A percentile compares a stretch with the other conserved stretches of the same genome.
Evolutionary conservation across 2,329 filamentous ascomycete genomes (phyloP).

Genomic region (Aspergillus unguis): DNA sequence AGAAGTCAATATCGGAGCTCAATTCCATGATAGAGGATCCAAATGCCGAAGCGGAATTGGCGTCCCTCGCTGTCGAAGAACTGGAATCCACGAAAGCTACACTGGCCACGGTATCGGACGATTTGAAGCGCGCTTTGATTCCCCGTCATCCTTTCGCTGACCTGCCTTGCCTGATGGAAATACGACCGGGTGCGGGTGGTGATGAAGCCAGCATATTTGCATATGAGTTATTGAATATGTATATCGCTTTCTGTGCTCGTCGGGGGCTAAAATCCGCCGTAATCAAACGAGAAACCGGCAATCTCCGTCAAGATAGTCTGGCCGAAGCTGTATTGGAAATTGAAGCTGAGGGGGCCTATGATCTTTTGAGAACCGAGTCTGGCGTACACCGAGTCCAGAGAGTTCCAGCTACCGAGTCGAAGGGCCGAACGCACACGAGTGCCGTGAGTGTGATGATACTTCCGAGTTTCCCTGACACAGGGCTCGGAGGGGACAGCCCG

Average conservation of each 20-base stretch:
- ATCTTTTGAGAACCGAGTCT: constrained; percentile 76
- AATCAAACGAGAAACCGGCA: constrained; percentile 78
- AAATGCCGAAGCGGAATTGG: constrained; percentile 57
- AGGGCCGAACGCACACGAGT: constrained; percentile 88
- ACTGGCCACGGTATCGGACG: constrained; percentile 61
- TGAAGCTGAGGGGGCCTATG: constrained; percentile 72
- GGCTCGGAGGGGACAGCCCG: constrained; percentile 50
- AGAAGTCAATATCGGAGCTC: constrained; percentile 63
- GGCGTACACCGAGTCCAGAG: constrained; percentile 95
- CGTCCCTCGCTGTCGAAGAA: constrained; percentile 63
- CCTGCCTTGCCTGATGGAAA: constrained; percentile 85
- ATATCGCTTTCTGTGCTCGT: constrained; percentile 70
- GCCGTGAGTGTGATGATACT: constrained; percentile 90
- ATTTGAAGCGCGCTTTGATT: constrained; percentile 73
- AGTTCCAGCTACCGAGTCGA: constrained; percentile 84
- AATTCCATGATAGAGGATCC: constrained; percentile 70
- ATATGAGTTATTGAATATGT: constrained; percentile 85
- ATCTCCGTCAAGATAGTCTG: constrained; percentile 65
- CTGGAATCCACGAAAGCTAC: constrained; percentile 62
- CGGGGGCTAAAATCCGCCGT: constrained; percentile 64
- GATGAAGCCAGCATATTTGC: constrained; percentile 90
- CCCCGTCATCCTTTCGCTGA: constrained; percentile 87
- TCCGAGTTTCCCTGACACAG: constrained; percentile 67
- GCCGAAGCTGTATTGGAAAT: constrained; percentile 88
- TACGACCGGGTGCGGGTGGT: constrained; percentile 87